These are phyloP conservation scores for Hamamelis virginiana DNA, from an alignment of 164 flowering plant genomes.

Conservation along the genomic window DNA sequence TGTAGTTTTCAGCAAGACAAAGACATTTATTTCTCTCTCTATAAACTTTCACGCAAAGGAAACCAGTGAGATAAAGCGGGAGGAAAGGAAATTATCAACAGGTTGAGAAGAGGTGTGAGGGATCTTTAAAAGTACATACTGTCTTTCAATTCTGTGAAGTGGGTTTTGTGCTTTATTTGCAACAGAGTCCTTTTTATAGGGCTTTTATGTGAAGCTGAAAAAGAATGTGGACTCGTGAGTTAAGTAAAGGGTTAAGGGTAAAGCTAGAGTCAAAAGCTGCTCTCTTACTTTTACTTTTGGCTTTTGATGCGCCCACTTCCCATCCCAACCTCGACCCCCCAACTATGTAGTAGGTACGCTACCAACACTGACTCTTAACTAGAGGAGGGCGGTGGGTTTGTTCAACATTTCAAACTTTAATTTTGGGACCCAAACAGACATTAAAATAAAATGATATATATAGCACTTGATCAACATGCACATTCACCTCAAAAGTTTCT, in stretches of 20 bases:
- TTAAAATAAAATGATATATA: no score
- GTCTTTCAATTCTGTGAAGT: not conserved
- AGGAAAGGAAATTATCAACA: no score
- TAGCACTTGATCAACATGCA: no score
- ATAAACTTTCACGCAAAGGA: constrained; percentile 1
- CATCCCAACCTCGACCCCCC: not conserved
- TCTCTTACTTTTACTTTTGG: constrained; percentile 7
- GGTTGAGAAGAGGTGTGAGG: no score
- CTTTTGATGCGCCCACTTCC: constrained; percentile 12
- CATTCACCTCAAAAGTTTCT: no score
- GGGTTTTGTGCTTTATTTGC: not conserved
- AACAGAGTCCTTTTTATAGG: not conserved
- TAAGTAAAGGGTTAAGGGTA: not conserved
- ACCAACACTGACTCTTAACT: not conserved
- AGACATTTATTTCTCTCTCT: constrained; percentile 1
- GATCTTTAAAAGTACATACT: constrained; percentile 12
- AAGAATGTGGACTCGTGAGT: not conserved
- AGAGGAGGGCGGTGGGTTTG: constrained; percentile 11
- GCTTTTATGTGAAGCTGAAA: not conserved
- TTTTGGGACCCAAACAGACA: not conserved
- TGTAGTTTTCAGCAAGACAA: not conserved
- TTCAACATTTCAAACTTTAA: not conserved
- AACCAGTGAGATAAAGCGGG: no score
- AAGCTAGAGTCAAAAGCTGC: constrained; percentile 17
- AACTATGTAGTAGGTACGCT: no score